Base-by-base conservation (phyloP, 768 basidiomycete species). In the Coprinopsis cinerea region DNA sequence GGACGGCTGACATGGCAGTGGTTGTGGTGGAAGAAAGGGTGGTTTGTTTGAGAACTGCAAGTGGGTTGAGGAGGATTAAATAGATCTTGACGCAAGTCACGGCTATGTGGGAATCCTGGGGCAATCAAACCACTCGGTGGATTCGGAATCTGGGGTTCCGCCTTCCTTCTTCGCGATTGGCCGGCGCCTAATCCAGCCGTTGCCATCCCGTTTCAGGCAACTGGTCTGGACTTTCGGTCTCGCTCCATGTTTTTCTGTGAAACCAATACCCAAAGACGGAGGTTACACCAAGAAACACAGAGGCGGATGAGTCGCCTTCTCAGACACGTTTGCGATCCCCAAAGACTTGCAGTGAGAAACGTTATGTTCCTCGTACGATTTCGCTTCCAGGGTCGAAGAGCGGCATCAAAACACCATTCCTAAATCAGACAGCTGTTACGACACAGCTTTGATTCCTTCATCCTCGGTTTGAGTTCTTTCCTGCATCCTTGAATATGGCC, bases 1-100 rank as follows among this genome's bases (percentile, higher is more conserved):
- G 53, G 39, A 57, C 32, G 42, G 53, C 61, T 42, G 67, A 68
- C 65, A 72, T 72, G 36, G 27, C 47, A 53, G 36, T 48, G 47
- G 51, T 39, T 26, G 40, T 54, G 49, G 28, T 32, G 52, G 18
- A 42, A 44, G 54, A 23, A 36, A 42, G 44, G 25, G 43, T 53
- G 51, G 47, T 44, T 30, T 39, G 52, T 44, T 30, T 41, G 30
- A 32, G 47, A 37, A 48, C 43, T 26, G 42, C 26, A 28, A 35
- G 42, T 13, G 27, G 20, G 26, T 20, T 15, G 15, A 27, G 34
- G n/a, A 27, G 30, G 32, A 48, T 51, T 59, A 57, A 58, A 59
- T 56, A 53, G 51, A 37, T 54, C 56, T 60, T 50, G 59, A 59
- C 58, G 58, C 30, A 53, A 35, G 22, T 30, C 30, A 44, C 48